Evolutionary conservation across 1,284 basidiomycete species (phyloP).

Genomic region (Schizophyllum amplum): DNA sequence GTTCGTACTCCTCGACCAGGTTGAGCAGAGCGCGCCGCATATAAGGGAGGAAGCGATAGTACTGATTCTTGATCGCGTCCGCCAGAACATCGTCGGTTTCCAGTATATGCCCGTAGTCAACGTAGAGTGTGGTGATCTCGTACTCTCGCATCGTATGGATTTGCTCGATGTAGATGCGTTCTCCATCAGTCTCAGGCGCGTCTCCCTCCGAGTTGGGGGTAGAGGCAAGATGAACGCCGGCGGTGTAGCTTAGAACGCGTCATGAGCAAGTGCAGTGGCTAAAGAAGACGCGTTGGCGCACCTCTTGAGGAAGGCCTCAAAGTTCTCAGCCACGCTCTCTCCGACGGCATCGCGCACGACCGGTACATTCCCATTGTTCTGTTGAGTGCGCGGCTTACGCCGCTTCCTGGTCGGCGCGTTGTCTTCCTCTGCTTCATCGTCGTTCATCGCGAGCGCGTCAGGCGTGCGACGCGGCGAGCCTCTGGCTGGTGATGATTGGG

Average conservation of each 20-base stretch:
- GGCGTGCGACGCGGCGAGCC: slow-evolving; percentile 36
- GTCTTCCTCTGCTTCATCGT: slow-evolving; percentile 45
- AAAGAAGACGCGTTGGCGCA: slow-evolving; percentile 34
- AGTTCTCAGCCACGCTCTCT: slow-evolving; percentile 86
- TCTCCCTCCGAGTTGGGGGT: slow-evolving; percentile 70
- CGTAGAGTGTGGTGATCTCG: slow-evolving; percentile 90
- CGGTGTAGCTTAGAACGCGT: slow-evolving; percentile 58
- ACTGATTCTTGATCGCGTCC: slow-evolving; percentile 87
- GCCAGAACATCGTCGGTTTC: slow-evolving; percentile 89
- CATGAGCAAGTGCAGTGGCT: slow-evolving; percentile 6
- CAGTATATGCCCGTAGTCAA: slow-evolving; percentile 90
- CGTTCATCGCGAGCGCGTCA: slow-evolving; percentile 56
- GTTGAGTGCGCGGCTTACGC: slow-evolving; percentile 39
- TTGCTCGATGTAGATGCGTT: slow-evolving; percentile 83
- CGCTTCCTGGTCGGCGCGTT: slow-evolving; percentile 31
- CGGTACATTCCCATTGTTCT: slow-evolving; percentile 58
- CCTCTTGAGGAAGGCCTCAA: slow-evolving; percentile 87
- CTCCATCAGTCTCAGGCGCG: slow-evolving; percentile 48
- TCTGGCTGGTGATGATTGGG: slow-evolving; percentile 35
- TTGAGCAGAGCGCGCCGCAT: slow-evolving; percentile 86
- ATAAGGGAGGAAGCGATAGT: slow-evolving; percentile 95
- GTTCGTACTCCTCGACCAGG: slow-evolving; percentile 82
- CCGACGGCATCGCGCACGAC: slow-evolving; percentile 89
- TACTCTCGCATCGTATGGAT: slow-evolving; percentile 91
- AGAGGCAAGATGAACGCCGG: slow-evolving; percentile 64